Conservation (phyloP, 768 basidiomycete species). For the Pulveroboletus sp. region DNA sequence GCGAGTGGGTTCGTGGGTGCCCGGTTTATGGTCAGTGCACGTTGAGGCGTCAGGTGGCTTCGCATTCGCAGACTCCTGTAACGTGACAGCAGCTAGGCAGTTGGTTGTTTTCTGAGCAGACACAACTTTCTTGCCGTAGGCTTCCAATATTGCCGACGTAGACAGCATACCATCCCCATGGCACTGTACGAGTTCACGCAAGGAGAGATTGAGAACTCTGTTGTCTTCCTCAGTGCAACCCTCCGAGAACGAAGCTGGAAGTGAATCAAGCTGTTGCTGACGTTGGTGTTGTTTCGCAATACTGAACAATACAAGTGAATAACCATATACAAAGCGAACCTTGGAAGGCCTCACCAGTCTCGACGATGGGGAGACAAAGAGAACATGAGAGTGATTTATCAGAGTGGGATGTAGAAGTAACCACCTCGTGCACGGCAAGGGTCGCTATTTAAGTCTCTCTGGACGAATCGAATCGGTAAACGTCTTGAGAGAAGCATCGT, state of each 20-base stretch:
- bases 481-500: too few species aligned
- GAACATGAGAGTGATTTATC: conserved; percentile 17
- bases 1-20: conserved; percentile 1
- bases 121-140: conserved; percentile 39
- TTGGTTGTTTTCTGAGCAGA: conserved; percentile 42
- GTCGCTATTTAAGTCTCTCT: background rate
- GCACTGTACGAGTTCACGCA: conserved; percentile 33
- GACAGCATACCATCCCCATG: conserved; percentile 27
- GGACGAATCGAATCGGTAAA: too few species aligned
- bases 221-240: conserved; percentile 33
- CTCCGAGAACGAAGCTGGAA: conserved; percentile 27
- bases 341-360: conserved; percentile 24
- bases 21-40: background rate
- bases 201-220: conserved; percentile 33
- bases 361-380: conserved; percentile 21
- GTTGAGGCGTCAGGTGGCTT: conserved; percentile 9
- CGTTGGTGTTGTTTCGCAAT: conserved; percentile 33
- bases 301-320: conserved; percentile 15
- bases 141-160: conserved; percentile 31
- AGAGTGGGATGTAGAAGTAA: background rate
- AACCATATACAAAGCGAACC: background rate
- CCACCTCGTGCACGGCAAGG: conserved; percentile 3
- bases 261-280: conserved; percentile 24
- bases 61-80: conserved; percentile 27
- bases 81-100: conserved; percentile 45